These are phyloP conservation scores for Rhododendron kiyosumense DNA, from an alignment of 148 eudicot genomes.

Conservation along the genomic window DNA sequence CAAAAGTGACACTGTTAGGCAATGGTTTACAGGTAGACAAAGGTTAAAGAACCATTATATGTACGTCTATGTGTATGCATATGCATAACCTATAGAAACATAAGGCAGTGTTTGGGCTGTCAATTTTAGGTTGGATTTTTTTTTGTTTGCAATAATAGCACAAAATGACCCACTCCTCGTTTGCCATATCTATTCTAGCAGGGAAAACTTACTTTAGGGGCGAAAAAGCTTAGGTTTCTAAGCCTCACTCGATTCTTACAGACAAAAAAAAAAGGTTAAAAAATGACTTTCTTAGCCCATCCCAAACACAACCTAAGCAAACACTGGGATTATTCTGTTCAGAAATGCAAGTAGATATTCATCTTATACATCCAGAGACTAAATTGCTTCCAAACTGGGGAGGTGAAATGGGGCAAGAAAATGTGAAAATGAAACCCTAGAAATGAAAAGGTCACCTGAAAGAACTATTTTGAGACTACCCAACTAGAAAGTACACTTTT, in stretches of 20 bases:
- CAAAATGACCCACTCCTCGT: neutral
- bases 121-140: neutral
- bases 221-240: neutral
- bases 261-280: neutral
- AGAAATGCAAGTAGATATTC: neutral
- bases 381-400: neutral
- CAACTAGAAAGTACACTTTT: neutral
- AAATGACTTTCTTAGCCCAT: neutral
- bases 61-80: neutral
- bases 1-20: neutral
- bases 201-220: neutral
- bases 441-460: neutral
- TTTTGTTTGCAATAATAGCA: neutral
- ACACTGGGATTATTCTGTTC: neutral
- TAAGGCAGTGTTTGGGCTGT: neutral
- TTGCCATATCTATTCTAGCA: neutral
- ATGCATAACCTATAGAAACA: neutral
- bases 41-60: neutral
- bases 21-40: slow-evolving; percentile 5
- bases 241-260: neutral
- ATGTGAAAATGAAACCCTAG: neutral
- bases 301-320: neutral
- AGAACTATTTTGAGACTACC: neutral
- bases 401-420: neutral
- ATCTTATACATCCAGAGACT: neutral